Evolutionary conservation across 148 eudicot genomes (phyloP).

Genomic region (Mesembryanthemum crystallinum): DNA sequence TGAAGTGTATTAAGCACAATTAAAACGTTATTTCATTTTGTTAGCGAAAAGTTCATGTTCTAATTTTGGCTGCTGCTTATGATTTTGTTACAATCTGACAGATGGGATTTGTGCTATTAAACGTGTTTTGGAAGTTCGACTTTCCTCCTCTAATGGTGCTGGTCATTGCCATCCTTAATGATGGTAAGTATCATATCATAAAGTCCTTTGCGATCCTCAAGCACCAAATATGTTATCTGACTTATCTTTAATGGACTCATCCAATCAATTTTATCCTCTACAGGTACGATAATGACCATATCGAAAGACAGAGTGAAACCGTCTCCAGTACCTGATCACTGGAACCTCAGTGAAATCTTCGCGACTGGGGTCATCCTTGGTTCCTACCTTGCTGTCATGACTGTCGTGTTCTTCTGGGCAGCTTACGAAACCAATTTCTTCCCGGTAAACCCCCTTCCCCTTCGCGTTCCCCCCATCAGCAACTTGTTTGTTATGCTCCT

Average conservation of each 20-base stretch:
- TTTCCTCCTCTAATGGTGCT: constrained; percentile 88
- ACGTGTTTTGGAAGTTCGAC: constrained; percentile 63
- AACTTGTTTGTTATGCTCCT: no score
- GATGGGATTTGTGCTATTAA: constrained; percentile 77
- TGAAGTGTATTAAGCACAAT: no score
- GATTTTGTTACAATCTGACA: constrained; percentile 26
- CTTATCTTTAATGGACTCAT: neutral
- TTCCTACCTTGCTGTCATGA: constrained; percentile 63
- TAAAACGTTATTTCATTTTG: no score
- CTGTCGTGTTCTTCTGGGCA: constrained; percentile 63
- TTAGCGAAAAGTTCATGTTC: neutral
- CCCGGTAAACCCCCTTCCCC: constrained; percentile 30
- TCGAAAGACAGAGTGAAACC: constrained; percentile 89
- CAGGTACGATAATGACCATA: constrained; percentile 90
- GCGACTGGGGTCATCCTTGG: constrained; percentile 73
- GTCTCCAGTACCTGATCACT: constrained; percentile 77
- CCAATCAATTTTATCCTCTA: neutral
- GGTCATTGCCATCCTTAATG: constrained; percentile 81
- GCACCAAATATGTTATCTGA: neutral
- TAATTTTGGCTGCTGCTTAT: neutral
- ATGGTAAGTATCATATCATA: constrained; percentile 40
- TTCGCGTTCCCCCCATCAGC: neutral
- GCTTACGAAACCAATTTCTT: constrained; percentile 65
- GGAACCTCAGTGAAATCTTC: constrained; percentile 86
- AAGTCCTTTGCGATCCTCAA: neutral